Base-by-base conservation (phyloP, 2,329 filamentous ascomycete species). In the Pleomassaria siparia region DNA sequence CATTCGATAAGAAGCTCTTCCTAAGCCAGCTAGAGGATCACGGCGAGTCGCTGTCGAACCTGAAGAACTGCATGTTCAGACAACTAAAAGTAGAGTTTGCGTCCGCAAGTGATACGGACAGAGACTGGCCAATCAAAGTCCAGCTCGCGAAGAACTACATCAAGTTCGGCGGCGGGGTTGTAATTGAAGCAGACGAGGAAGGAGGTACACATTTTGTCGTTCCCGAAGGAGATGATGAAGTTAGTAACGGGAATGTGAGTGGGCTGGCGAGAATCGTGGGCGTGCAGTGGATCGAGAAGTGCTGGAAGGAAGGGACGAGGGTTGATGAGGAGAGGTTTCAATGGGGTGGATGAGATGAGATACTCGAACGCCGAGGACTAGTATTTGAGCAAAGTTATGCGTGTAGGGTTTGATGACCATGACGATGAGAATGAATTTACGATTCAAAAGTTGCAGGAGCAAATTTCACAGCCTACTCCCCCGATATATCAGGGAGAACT, bases 241-340 rank as follows among this genome's bases (percentile, higher is more conserved):
- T 69, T 7, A 71, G 70, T 4, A 69, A 71, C n/a, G 74, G 80
- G 25, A 63, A 72, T 4, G 55, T 58, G 16, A 24, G 42, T 67
- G 78, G 43, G 12, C 70, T 91, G 28, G 89, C 91, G 0, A 77
- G 89, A 54, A 71, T 92, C 6, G 87, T 96, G 2, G 80, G 74
- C 0, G 67, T 78, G 9, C 75, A 76, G 12, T 99, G 94, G 94
- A 72, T 96, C 0, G 79, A 85, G 42, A 84, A 87, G 43, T 89
- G 88, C 60, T 96, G 91, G 90, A 77, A 76, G 49, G 89, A 92
- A 66, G 79, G 77, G 54, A 95, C 90, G 1, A 63, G 88, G 51
- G 67, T 96, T 39, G 89, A 95, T 55, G 92, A 96, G 44, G 69
- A 70, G 43, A 56, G 65, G 25, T 71, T 64, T 39, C 64, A 66